Evolutionary conservation across 2,329 filamentous ascomycete species (phyloP), one percentile per base, ranked within the genome.

Genomic region (Eurotiales sp.): DNA sequence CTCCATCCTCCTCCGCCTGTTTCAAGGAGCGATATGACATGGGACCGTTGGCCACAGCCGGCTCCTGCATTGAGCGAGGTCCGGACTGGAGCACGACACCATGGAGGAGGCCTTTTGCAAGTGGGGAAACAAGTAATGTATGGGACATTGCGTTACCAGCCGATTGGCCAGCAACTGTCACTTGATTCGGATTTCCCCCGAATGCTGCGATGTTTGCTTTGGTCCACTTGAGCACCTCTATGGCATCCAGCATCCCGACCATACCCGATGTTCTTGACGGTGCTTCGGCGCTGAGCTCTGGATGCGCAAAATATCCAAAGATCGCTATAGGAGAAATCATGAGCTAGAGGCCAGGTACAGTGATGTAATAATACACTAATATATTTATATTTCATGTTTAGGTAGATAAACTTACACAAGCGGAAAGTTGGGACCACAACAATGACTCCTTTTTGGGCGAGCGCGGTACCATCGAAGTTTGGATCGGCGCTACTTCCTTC

Each of bases 401-500:
- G 25, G 10, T 10, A 27, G 25, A 27, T 27, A 5, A 27, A 27
- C 25, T 27, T 27, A 27, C 25, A 27, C 5, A 61, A 42, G 21
- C 61, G 42, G 50, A 61, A 63, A 45, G 60, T 62, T 17, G 48
- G 44, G 22, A 56, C 55, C 3, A 55, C 44, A n/a, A 58, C 40
- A 14, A 49, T 41, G 34, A 27, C 15, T 12, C 40, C 40, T 4
- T 34, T 37, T 15, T 34, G 36, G 4, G 29, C 29, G 29, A 32
- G 29, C 6, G 29, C 29, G 4, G 29, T 32, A 3, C 29, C 29
- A 12, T 88, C 80, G 58, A 79, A 75, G 54, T 85, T 79, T 1
- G 77, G 61, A 52, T 79, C 81, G 53, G 83, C 80, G 54, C 84
- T 77, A 3, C 29, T 12, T 12, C 29, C 29, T 1, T 72, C 61